A percentile compares a stretch with the other conserved stretches of the same genome.
Evolutionary conservation across 139 green algal species (phyloP).

Genomic region (Haematococcus sp.): DNA sequence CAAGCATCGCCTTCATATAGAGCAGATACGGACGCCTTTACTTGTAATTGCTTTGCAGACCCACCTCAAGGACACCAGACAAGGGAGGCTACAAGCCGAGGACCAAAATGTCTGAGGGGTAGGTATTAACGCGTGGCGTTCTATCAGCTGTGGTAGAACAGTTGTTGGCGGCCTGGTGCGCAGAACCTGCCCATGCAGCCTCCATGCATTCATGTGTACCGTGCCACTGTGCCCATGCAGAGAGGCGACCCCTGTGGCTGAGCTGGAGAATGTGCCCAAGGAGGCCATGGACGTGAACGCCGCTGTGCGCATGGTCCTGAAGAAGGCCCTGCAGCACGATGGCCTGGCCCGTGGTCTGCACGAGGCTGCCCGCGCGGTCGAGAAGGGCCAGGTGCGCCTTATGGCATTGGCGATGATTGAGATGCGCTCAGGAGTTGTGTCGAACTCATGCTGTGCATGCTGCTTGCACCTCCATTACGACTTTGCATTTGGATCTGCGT

Average conservation of each 20-base stretch:
- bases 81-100: conserved; percentile 43
- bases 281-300: conserved; percentile 97
- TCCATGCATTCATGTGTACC: neutral
- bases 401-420: too few relatives aligned
- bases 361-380: conserved; percentile 74
- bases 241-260: conserved; percentile 56
- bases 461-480: too few relatives aligned
- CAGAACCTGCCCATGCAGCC: neutral
- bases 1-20: too few relatives aligned
- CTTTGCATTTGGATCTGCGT: too few relatives aligned
- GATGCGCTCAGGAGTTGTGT: too few relatives aligned
- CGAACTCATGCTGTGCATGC: too few relatives aligned
- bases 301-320: conserved; percentile 92
- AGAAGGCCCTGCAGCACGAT: conserved; percentile 97
- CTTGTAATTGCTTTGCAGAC: neutral
- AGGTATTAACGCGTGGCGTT: neutral
- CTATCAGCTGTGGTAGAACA: neutral
- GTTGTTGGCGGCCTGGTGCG: neutral
- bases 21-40: too few relatives aligned
- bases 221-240: conserved; percentile 23
- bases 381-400: conserved; percentile 53
- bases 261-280: conserved; percentile 50
- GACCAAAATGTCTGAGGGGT: conserved; percentile 48
- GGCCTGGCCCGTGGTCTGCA: conserved; percentile 93
- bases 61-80: conserved; percentile 39